Evolutionary conservation across 768 basidiomycete genomes (phyloP), one percentile per base, ranked within the genome.

Genomic region (Lactifluus subvellereus): DNA sequence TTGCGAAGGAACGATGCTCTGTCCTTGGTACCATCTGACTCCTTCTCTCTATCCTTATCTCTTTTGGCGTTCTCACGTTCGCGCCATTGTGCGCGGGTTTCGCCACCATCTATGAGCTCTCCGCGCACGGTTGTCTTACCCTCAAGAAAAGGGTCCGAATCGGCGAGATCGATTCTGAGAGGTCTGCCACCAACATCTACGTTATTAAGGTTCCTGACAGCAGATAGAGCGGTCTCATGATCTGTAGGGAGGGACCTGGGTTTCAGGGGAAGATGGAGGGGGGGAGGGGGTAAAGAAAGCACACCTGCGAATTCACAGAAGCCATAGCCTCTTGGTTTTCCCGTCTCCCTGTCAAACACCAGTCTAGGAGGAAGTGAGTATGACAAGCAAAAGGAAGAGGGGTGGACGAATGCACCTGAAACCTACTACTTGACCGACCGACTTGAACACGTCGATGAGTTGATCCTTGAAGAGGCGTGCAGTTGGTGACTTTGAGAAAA

Each of bases 171-270:
- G 69, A 99, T 95, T 54, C 95, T 87, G 49, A 99, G 80, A 2
- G 91, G 89, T 9, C 97, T 85, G 4, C 97, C 97, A 60, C 91
- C 93, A 37, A 98, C 90, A 68, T 94, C 92, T 55, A 85, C 85
- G 64, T 91, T 92, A 74, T 97, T 94, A 54, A 99, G 83, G 72
- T 98, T 99, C 70, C 97, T 87, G 16, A 99, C 93, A 53, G 97
- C 97, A 55, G 94, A 96, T 30, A 84, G 75, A 7, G 97, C 97
- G 27, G 97, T 98, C 75, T 97, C 95, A 73, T 96, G 91, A 75
- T 99, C 97, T 90, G 74, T 68, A 58, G 49, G 66, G n/a, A 6
- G 38, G 33, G 30, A 22, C n/a, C 50, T 35, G 2, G 30, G 18
- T 11, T 11, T 16, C 11, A 45, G 32, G 9, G 49, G 11, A 42